Percentiles rank a stretch among this genome's conserved stretches.
These are phyloP conservation scores for Aspergillus jensenii DNA, from an alignment of 2,329 filamentous ascomycete species.

Conservation along the genomic window DNA sequence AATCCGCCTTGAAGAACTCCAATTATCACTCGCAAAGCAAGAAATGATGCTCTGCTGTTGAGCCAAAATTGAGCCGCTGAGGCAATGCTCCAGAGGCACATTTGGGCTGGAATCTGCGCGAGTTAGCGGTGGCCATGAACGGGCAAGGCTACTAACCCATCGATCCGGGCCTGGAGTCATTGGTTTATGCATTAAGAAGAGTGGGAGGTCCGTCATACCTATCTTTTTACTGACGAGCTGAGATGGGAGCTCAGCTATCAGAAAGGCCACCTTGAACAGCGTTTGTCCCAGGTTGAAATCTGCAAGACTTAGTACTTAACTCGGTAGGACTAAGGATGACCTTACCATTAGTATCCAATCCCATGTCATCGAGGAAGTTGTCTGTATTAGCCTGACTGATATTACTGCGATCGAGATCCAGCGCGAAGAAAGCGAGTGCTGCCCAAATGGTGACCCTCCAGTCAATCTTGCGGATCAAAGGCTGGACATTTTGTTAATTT, in stretches of 20 bases:
- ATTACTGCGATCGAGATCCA: slow-evolving; percentile 30
- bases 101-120: neutral
- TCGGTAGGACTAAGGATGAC: neutral
- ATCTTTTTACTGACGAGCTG: slow-evolving; percentile 1
- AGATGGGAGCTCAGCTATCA: slow-evolving; percentile 23
- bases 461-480: slow-evolving; percentile 28
- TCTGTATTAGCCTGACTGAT: slow-evolving; percentile 27
- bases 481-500: neutral
- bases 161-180: neutral
- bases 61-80: neutral
- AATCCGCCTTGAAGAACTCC: neutral
- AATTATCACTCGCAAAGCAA: neutral
- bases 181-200: neutral
- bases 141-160: neutral
- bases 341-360: slow-evolving; percentile 27
- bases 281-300: slow-evolving; percentile 33
- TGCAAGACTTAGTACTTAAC: neutral
- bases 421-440: slow-evolving; percentile 49
- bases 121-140: neutral
- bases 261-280: slow-evolving; percentile 29
- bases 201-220: neutral
- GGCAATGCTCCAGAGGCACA: neutral
- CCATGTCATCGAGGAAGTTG: slow-evolving; percentile 26
- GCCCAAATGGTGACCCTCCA: slow-evolving; percentile 35
- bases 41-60: neutral